Evolutionary conservation across 768 basidiomycete genomes (phyloP), one percentile per base, ranked within the genome.

Genomic region (Kwoniella sp.): DNA sequence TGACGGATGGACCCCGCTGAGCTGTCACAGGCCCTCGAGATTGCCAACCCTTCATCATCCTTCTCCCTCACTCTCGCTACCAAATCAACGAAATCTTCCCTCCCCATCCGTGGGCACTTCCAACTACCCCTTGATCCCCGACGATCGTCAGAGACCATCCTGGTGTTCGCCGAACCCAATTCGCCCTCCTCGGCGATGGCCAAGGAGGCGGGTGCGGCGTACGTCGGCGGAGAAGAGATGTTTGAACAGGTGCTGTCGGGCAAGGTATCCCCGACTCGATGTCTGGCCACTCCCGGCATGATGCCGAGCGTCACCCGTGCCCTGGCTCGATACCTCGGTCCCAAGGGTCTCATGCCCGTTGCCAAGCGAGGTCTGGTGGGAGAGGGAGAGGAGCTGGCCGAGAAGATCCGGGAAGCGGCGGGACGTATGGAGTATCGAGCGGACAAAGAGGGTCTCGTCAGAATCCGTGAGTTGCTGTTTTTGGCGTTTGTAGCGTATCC

Each of bases 111-210:
- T 70, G 95, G 95, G 3, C 86, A 90, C 57, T 83, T 91, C 44
- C 84, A 81, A 60, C 80, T 96, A 41, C 89, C 91, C 0, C 78
- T 83, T 41, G 88, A 92, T 63, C 63, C 73, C 1, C 57, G 72
- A 26, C 81, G 86, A 32, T 88, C 88, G 65, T 73, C 81, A 23
- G 83, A 81, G 63, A 83, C 81, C 49, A 84, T 98, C 47, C 80
- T 95, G n/a, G 90, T 93, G 26, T 96, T 98, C 65, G 91, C 91
- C 3, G 88, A 90, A 62, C 89, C 89, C 5, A 88, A 86, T 15
- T 87, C 88, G 17, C 84, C 87, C 23, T 63, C 61, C 2, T 59
- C 51, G 12, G 17, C 29, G 25, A 22, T 61, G 11, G 95, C 95
- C 0, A 84, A 80, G 73, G 81, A 79, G 36, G 88, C 89, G 3